These are phyloP conservation scores for Termitomyces sp. DNA, from an alignment of 768 basidiomycete species.

Conservation along the genomic window DNA sequence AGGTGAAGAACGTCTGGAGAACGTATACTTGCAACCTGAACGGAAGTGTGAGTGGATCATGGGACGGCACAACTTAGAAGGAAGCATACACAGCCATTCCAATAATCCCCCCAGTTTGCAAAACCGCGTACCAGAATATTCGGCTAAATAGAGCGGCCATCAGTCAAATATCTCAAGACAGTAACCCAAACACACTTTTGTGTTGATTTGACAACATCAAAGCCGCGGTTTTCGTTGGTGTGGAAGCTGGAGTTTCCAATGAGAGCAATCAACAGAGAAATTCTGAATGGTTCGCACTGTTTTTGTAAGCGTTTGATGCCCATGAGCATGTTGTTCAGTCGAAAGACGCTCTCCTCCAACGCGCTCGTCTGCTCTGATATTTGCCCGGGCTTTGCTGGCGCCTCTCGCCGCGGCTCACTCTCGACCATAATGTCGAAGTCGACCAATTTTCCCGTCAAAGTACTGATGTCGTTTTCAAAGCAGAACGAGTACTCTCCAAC, in stretches of 20 bases:
- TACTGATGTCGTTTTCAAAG: slow-evolving; percentile 97
- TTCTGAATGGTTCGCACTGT: slow-evolving; percentile 55
- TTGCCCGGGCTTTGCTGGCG: slow-evolving; percentile 84
- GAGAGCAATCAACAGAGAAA: background rate
- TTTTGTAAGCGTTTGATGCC: slow-evolving; percentile 92
- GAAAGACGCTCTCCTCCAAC: slow-evolving; percentile 94
- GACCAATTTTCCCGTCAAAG: slow-evolving; percentile 89
- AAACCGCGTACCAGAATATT: slow-evolving; percentile 89
- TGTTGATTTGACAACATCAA: slow-evolving; percentile 86
- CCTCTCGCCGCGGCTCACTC: slow-evolving; percentile 88
- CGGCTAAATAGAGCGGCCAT: slow-evolving; percentile 43
- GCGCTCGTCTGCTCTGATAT: slow-evolving; percentile 90
- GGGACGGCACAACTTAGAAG: background rate
- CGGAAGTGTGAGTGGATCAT: background rate
- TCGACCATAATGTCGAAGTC: slow-evolving; percentile 99
- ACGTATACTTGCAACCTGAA: slow-evolving; percentile 84
- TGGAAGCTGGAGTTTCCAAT: slow-evolving; percentile 62
- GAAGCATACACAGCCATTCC: slow-evolving; percentile 82
- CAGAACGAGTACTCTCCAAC: slow-evolving; percentile 94
- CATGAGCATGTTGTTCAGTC: slow-evolving; percentile 81
- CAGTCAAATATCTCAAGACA: background rate
- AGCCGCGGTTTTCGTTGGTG: slow-evolving; percentile 91
- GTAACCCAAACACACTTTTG: slow-evolving; percentile 54
- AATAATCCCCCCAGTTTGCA: slow-evolving; percentile 75
- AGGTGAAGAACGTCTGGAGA: slow-evolving; percentile 95